Evolutionary conservation across 2,329 filamentous ascomycete species (phyloP).

Genomic region (Penicillium nordicum): DNA sequence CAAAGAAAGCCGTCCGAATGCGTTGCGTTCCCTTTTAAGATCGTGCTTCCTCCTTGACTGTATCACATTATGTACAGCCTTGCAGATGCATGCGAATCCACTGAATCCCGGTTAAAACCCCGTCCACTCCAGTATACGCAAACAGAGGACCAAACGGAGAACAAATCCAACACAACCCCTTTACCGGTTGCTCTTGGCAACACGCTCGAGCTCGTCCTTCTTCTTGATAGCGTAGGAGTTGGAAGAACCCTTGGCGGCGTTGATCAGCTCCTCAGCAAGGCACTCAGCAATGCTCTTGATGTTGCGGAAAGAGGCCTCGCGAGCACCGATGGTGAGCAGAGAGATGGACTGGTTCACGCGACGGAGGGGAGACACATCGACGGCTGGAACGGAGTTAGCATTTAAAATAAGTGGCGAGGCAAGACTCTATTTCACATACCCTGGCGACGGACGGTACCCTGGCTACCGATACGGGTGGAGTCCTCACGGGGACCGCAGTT

Average conservation of each 20-base stretch:
- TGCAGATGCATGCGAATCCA: slow-evolving; percentile 42
- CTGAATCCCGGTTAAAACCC: slow-evolving; percentile 40
- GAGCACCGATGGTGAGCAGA: slow-evolving; percentile 97
- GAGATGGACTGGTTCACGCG: slow-evolving; percentile 99
- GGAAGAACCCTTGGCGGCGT: slow-evolving; percentile 99
- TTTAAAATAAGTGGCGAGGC: neutral
- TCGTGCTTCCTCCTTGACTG: slow-evolving; percentile 38
- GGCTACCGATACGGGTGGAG: slow-evolving; percentile 98
- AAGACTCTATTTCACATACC: slow-evolving; percentile 3
- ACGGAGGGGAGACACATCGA: slow-evolving; percentile 99
- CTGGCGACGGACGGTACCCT: slow-evolving; percentile 99
- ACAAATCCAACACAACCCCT: slow-evolving; percentile 44
- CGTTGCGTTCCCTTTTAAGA: slow-evolving; percentile 38
- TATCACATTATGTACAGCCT: slow-evolving; percentile 40
- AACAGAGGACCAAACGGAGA: slow-evolving; percentile 41
- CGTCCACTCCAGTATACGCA: slow-evolving; percentile 42
- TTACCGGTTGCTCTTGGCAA: slow-evolving; percentile 99
- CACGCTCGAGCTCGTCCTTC: slow-evolving; percentile 99
- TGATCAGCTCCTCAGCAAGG: slow-evolving; percentile 99
- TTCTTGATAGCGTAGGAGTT: slow-evolving; percentile 99
- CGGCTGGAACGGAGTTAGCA: slow-evolving; percentile 53
- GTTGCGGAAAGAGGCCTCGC: slow-evolving; percentile 99
- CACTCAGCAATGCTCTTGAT: slow-evolving; percentile 99
- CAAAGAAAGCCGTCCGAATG: slow-evolving; percentile 41
- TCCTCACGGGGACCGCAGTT: slow-evolving; percentile 99